Evolutionary conservation across 2,329 filamentous ascomycete species (phyloP).

Genomic region (Fusarium succisae): DNA sequence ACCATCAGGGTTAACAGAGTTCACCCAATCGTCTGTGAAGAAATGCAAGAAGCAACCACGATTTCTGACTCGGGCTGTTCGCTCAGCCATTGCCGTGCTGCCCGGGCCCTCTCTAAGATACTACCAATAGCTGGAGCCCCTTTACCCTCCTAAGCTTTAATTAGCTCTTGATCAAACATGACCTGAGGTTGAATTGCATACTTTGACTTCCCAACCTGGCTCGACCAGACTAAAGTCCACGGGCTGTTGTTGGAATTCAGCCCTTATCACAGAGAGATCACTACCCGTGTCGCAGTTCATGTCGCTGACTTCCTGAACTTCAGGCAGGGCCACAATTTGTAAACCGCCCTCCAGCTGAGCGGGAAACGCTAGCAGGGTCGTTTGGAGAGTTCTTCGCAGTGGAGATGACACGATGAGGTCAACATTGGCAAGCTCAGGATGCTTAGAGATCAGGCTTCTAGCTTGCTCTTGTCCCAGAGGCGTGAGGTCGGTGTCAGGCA

Average conservation of each 20-base stretch:
- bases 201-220: background rate
- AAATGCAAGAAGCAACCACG: conserved; percentile 2
- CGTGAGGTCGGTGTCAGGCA: background rate
- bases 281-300: background rate
- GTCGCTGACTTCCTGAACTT: background rate
- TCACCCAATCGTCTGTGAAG: background rate
- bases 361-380: background rate
- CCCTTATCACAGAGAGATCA: background rate
- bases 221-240: background rate
- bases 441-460: background rate
- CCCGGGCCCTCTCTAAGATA: background rate
- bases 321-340: background rate
- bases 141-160: background rate
- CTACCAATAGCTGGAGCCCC: background rate
- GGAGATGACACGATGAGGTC: background rate
- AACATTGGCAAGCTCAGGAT: background rate
- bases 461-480: background rate
- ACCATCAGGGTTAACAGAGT: background rate
- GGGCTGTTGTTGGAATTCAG: background rate
- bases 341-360: background rate
- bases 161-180: fast-evolving
- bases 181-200: fast-evolving
- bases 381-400: background rate
- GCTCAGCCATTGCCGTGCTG: background rate
- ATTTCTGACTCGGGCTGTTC: background rate